Evolutionary conservation across 164 flowering plant species (phyloP).

Genomic region (Vitis riparia): DNA sequence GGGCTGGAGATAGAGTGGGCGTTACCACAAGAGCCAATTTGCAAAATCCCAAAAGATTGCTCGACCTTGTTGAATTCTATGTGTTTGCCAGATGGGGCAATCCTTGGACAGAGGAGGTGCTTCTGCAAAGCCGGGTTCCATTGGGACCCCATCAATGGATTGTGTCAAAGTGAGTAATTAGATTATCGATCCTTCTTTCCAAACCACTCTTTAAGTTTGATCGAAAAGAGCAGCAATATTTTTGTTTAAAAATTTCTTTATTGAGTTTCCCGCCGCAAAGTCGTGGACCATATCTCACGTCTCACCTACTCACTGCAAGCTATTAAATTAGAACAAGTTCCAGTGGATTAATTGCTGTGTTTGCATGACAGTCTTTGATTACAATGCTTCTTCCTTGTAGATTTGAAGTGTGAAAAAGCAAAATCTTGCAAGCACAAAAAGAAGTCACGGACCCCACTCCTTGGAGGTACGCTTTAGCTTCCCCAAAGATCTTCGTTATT

Average conservation of each 20-base stretch:
- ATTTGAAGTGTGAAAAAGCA: neutral
- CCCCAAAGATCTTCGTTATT: neutral
- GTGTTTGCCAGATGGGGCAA: constrained; percentile 23
- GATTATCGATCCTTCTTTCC: neutral
- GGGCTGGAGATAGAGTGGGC: constrained; percentile 38
- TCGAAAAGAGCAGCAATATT: too few species aligned
- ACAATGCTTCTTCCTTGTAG: constrained; percentile 4
- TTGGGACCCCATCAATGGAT: constrained; percentile 37
- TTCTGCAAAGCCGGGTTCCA: constrained; percentile 26
- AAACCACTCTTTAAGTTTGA: too few species aligned
- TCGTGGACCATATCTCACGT: too few species aligned
- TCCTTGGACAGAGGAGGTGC: constrained; percentile 23
- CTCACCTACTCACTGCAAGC: too few species aligned
- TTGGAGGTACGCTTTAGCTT: constrained; percentile 7
- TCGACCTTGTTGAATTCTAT: constrained; percentile 13
- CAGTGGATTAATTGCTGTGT: too few species aligned
- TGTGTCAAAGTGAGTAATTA: constrained; percentile 23
- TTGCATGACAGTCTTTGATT: too few species aligned
- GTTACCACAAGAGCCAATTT: constrained; percentile 27
- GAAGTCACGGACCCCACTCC: constrained; percentile 10
- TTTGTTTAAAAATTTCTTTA: too few species aligned
- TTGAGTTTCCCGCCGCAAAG: too few species aligned
- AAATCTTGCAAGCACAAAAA: constrained; percentile 18
- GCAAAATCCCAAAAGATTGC: constrained; percentile 25
- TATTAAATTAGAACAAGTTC: too few species aligned